These are phyloP conservation scores for Pleurotus eryngii DNA, from an alignment of 768 basidiomycete species.

Conservation along the genomic window DNA sequence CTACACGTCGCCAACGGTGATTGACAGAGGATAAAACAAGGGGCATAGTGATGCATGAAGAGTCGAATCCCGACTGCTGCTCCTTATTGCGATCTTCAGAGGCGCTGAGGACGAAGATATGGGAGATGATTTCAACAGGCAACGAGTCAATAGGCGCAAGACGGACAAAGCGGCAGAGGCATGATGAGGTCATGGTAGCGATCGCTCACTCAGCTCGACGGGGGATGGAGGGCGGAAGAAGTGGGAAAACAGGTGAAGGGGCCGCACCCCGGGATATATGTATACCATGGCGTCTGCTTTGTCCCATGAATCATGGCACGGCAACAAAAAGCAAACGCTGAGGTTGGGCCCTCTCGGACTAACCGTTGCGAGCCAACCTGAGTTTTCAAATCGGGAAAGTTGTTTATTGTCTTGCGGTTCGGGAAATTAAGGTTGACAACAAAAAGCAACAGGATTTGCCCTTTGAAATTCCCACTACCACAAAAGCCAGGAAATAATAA, in stretches of 20 bases:
- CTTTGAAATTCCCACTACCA: conserved; percentile 3
- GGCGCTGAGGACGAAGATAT: conserved; percentile 52
- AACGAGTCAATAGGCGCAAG: conserved; percentile 36
- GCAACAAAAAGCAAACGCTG: conserved; percentile 7
- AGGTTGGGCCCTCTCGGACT: conserved; percentile 3
- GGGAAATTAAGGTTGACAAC: conserved; percentile 6
- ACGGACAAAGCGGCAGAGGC: neutral
- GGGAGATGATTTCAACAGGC: conserved; percentile 55
- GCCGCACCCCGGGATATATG: conserved; percentile 9
- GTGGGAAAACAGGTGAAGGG: conserved; percentile 33
- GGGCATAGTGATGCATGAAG: conserved; percentile 41
- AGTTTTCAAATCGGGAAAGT: conserved; percentile 7
- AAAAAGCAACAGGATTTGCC: conserved; percentile 8
- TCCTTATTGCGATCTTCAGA: conserved; percentile 23
- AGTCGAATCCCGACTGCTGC: conserved; percentile 28
- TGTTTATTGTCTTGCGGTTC: conserved; percentile 8
- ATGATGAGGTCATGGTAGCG: neutral
- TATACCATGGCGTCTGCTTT: conserved; percentile 3
- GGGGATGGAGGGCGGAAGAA: conserved; percentile 26
- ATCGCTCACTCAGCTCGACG: neutral
- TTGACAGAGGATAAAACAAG: conserved; percentile 45
- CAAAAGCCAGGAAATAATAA: conserved; percentile 1
- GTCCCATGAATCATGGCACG: conserved; percentile 1
- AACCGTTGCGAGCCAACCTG: conserved; percentile 8
- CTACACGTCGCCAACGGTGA: conserved; percentile 51